These are phyloP conservation scores for Colletotrichum paranaense DNA, from an alignment of 2,329 filamentous ascomycete species.

Conservation along the genomic window DNA sequence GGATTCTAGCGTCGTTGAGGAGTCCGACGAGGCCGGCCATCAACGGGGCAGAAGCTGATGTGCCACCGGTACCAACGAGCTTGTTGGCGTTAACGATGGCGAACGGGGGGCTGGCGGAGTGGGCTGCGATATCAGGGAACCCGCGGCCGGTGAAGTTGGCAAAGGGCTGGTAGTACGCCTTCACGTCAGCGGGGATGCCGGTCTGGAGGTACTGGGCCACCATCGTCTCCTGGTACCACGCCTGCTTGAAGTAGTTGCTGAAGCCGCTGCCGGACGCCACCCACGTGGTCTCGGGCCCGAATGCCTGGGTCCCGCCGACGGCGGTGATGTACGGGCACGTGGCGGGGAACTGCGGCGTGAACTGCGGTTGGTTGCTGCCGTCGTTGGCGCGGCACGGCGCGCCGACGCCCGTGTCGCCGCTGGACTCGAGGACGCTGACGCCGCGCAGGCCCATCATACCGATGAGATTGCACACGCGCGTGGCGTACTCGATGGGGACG, in stretches of 20 bases:
- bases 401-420: conserved; percentile 69
- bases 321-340: conserved; percentile 66
- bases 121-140: conserved; percentile 71
- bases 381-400: conserved; percentile 64
- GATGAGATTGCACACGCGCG: conserved; percentile 69
- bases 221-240: conserved; percentile 57
- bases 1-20: conserved; percentile 71
- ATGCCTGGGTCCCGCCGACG: conserved; percentile 64
- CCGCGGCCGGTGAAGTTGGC: conserved; percentile 62
- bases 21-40: conserved; percentile 72
- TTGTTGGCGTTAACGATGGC: conserved; percentile 43
- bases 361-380: conserved; percentile 46
- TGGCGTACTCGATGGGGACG: conserved; percentile 68
- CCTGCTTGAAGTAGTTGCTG: conserved; percentile 57
- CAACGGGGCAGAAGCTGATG: conserved; percentile 69
- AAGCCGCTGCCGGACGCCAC: conserved; percentile 65
- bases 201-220: conserved; percentile 55
- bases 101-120: conserved; percentile 48
- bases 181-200: conserved; percentile 46
- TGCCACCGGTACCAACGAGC: conserved; percentile 40
- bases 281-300: conserved; percentile 63
- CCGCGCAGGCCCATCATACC: conserved; percentile 73
- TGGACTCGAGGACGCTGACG: conserved; percentile 70
- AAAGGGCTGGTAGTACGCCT: conserved; percentile 61
- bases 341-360: conserved; percentile 41